A percentile compares a stretch with the other conserved stretches of the same genome.
These are phyloP conservation scores for Eucalyptus viminalis DNA, from an alignment of 345 rosid genomes.

Conservation along the genomic window DNA sequence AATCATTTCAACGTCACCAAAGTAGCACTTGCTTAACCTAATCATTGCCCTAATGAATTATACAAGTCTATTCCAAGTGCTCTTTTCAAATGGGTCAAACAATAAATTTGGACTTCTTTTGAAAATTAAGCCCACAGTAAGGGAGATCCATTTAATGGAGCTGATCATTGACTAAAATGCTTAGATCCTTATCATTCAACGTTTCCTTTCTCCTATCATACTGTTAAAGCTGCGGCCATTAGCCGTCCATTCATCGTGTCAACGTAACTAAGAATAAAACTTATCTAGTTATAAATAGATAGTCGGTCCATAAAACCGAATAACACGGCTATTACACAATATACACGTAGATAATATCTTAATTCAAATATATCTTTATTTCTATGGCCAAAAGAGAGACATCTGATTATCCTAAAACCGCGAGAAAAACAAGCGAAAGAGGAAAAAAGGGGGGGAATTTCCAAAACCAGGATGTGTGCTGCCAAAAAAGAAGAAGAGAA, in stretches of 20 bases:
- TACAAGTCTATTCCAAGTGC: background rate
- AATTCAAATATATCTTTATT: background rate
- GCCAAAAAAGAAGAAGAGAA: background rate
- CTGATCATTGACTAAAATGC: background rate
- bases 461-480: background rate
- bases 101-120: background rate
- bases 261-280: background rate
- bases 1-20: background rate
- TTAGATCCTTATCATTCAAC: background rate
- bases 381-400: background rate
- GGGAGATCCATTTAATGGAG: background rate
- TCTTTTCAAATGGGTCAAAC: background rate
- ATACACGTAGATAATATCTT: background rate
- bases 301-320: background rate
- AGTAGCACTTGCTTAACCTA: background rate
- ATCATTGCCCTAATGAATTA: background rate
- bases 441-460: background rate
- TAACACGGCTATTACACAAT: background rate
- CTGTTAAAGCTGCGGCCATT: accelerated
- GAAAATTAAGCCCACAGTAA: background rate
- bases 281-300: background rate
- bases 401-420: background rate
- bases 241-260: background rate
- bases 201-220: background rate
- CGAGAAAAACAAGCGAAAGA: background rate